Base-by-base conservation (phyloP, 257 asterid genomes). In the Salvia miltiorrhiza region DNA sequence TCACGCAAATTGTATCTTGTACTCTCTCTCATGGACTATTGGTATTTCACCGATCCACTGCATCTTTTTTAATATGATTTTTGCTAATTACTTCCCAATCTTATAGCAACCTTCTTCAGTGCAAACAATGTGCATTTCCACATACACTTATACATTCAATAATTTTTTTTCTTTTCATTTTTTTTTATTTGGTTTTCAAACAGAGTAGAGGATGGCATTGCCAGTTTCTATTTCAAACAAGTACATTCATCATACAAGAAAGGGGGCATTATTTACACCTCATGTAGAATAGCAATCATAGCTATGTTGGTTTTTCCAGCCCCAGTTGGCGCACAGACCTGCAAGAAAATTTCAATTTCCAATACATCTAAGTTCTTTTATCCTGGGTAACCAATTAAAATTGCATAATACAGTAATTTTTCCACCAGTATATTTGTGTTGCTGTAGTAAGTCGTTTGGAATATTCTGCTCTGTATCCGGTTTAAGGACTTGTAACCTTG, bases 291-390 rank as follows among this genome's bases (percentile, higher is more conserved):
- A 74, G 99, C 70, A 67, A 93, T 83, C 99, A 93, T 90, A 39
- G 99, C 99, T 70, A 93, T 93, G 70, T 93, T 93, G 63, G 99
- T 93, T 81, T 93, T 93, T 40, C 99, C 99, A 76, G 99, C 99
- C 56, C 97, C 99, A 62, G 99, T 93, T 54, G 99, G 99, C 20
- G 99, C 99, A 82, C 99, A 93, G 68, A 93, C 99, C 97, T 93
- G 79, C 67, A 74, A 75, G 62, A 35, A 67, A 73, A 80, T 65
- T 19, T 77, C 73, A 62, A 72, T 60, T 61, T 75, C 33, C 54
- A 69, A 69, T 17, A n/a, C 49, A 65, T 35, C 39, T 62, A 82
- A 21, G 72, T 57, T 78, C 75, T 55, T 72, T 30, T 47, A 54
- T 71, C 57, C 6, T 35, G 62, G 67, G 63, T 24, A 75, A 28